Evolutionary conservation across 495 filamentous ascomycete species (phyloP).

Genomic region (Filosporella fistucella): DNA sequence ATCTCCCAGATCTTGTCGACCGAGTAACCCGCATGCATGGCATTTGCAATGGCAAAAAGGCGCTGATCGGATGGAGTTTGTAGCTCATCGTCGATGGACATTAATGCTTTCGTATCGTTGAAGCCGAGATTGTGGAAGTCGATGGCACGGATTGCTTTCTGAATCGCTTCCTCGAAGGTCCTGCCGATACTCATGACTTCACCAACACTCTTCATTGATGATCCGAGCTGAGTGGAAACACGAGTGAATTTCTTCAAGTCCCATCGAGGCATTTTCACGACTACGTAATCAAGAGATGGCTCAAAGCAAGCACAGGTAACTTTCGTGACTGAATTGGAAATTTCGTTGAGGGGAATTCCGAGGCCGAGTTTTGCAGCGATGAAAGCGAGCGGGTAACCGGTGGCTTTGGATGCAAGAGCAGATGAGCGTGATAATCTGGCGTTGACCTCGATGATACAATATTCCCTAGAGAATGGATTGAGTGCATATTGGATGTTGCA

Average conservation of each 20-base stretch:
- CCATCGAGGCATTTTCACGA: constrained; percentile 98
- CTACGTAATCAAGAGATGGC: constrained; percentile 97
- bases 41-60: constrained; percentile 95
- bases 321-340: constrained; percentile 93
- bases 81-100: constrained; percentile 93
- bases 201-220: constrained; percentile 99
- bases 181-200: constrained; percentile 98
- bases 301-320: constrained; percentile 97
- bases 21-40: constrained; percentile 88
- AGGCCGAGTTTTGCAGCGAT: constrained; percentile 94
- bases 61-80: constrained; percentile 98
- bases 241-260: constrained; percentile 98
- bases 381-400: constrained; percentile 93
- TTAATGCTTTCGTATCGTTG: constrained; percentile 85
- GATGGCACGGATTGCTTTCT: constrained; percentile 93
- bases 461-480: constrained; percentile 94
- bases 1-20: constrained; percentile 97
- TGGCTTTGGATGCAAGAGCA: constrained; percentile 93
- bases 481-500: constrained; percentile 99
- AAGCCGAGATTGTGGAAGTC: constrained; percentile 96
- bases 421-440: constrained; percentile 93
- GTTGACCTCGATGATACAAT: constrained; percentile 99
- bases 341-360: constrained; percentile 92
- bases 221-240: constrained; percentile 89
- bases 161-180: constrained; percentile 96